A percentile compares a stretch with the other conserved stretches of the same genome.
These are phyloP conservation scores for Panicum hallii DNA, from an alignment of 202 grass and related monocot species.

Conservation along the genomic window DNA sequence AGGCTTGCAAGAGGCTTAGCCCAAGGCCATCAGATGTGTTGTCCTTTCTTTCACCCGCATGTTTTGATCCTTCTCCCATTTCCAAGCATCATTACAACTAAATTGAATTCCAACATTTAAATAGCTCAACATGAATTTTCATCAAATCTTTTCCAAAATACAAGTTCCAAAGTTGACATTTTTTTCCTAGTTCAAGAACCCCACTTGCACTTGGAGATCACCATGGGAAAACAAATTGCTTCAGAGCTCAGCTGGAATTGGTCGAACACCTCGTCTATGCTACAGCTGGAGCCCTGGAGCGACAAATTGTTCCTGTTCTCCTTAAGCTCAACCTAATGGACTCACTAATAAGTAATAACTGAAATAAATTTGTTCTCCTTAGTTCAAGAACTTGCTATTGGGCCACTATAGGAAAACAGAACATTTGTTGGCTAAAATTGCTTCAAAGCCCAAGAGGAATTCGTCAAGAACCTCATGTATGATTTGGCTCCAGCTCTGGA, in stretches of 20 bases:
- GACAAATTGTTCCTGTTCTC: not conserved
- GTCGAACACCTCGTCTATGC: not conserved
- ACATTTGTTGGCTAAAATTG: not conserved
- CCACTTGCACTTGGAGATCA: not conserved
- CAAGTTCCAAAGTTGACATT: not conserved
- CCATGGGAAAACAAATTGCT: not conserved
- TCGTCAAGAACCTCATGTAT: not conserved
- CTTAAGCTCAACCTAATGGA: not conserved
- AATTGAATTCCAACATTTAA: not conserved
- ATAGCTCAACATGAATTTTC: constrained; percentile 16
- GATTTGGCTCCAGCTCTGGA: not conserved
- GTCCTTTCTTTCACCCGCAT: not conserved
- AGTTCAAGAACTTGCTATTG: constrained; percentile 11
- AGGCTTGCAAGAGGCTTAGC: not conserved
- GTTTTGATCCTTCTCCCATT: not conserved
- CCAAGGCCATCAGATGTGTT: not conserved
- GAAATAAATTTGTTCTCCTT: not conserved
- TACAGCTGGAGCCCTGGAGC: not conserved
- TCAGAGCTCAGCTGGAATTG: not conserved
- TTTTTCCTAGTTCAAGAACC: not conserved
- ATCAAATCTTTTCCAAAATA: constrained; percentile 27
- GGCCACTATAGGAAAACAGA: not conserved
- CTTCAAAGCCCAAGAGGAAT: not conserved
- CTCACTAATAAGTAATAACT: not conserved
- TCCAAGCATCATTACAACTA: constrained; percentile 25